These are phyloP conservation scores for Acanthamoeba royreba DNA, from an alignment of 208 protist genomes.

Conservation along the genomic window DNA sequence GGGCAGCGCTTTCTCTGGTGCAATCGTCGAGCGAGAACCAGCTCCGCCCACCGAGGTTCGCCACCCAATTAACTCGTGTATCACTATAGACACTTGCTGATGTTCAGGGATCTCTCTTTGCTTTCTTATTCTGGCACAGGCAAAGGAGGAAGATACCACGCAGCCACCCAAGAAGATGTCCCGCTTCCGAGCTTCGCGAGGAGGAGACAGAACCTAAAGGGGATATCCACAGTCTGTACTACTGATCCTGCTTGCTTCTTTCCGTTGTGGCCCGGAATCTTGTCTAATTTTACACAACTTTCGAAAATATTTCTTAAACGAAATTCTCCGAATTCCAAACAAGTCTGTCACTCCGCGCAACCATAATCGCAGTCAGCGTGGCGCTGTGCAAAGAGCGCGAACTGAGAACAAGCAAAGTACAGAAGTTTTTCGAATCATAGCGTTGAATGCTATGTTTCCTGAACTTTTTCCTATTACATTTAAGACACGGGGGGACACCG, in stretches of 20 bases:
- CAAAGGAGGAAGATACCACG: background rate
- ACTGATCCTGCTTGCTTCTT: background rate
- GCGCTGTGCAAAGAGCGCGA: too few relatives aligned
- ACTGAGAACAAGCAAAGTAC: too few relatives aligned
- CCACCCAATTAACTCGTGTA: background rate
- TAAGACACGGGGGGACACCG: background rate
- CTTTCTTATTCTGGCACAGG: too few relatives aligned
- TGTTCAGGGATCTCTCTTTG: too few relatives aligned
- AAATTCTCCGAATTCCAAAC: too few relatives aligned
- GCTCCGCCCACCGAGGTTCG: too few relatives aligned
- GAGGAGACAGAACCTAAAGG: too few relatives aligned
- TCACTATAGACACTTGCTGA: background rate
- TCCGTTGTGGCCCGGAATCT: too few relatives aligned
- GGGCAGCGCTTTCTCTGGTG: background rate
- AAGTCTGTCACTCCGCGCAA: too few relatives aligned
- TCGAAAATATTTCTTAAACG: too few relatives aligned
- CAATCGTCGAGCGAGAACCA: background rate
- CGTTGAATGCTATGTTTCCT: conserved; percentile 46
- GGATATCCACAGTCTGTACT: background rate
- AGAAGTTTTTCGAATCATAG: conserved; percentile 49
- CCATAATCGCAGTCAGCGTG: too few relatives aligned
- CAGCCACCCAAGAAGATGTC: background rate
- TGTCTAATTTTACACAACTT: too few relatives aligned
- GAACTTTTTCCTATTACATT: conserved; percentile 47
- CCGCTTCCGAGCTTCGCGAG: background rate